These are phyloP conservation scores for Diutina sp. DNA, from an alignment of 1,139 yeast genomes.

Conservation along the genomic window DNA sequence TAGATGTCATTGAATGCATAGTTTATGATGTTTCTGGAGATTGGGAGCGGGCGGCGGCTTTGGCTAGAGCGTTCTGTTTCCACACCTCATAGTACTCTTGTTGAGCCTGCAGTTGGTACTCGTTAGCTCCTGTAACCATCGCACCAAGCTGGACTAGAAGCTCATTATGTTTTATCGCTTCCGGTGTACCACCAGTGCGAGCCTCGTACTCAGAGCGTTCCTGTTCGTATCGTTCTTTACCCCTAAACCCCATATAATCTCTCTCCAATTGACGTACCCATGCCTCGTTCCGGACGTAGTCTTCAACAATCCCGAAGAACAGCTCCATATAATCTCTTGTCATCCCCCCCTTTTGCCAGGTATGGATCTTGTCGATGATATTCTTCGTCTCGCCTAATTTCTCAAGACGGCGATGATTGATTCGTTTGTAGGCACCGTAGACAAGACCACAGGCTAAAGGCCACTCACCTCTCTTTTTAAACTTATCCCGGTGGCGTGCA, in stretches of 20 bases:
- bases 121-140: not conserved
- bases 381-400: slow-evolving; percentile 34
- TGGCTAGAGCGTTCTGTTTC: not conserved
- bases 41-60: not conserved
- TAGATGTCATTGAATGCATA: too few relatives aligned
- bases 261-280: slow-evolving; percentile 41
- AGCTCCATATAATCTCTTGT: slow-evolving; percentile 32
- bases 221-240: not conserved
- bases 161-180: not conserved
- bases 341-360: slow-evolving; percentile 40
- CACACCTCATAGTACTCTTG: not conserved
- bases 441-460: slow-evolving; percentile 55
- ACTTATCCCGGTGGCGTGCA: slow-evolving; percentile 35
- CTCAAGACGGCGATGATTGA: slow-evolving; percentile 34
- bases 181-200: not conserved
- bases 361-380: slow-evolving; percentile 36
- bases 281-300: slow-evolving; percentile 36
- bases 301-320: slow-evolving; percentile 41
- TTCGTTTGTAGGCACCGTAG: slow-evolving; percentile 42
- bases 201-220: not conserved
- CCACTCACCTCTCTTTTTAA: slow-evolving; percentile 48
- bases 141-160: not conserved
- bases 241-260: slow-evolving; percentile 13
- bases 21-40: too few relatives aligned
- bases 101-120: not conserved